A percentile compares a stretch with the other conserved stretches of the same genome.
Evolutionary conservation across 2,329 filamentous ascomycete species (phyloP).

Genomic region (Boeremia lycopersici): DNA sequence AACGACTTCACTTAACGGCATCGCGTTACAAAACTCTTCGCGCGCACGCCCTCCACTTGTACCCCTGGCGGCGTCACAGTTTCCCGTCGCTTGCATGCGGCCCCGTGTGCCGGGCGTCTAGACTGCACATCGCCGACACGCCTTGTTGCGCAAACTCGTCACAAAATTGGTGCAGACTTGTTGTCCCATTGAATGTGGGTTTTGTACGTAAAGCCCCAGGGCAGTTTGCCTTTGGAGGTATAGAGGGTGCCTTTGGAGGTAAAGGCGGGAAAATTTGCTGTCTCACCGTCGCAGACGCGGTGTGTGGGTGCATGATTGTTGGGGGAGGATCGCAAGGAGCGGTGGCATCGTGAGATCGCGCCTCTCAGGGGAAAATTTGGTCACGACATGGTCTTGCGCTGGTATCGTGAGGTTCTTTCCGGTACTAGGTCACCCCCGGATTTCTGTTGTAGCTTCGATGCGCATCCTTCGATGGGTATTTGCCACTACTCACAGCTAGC

Average conservation of each 20-base stretch:
- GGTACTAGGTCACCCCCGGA: constrained; percentile 10
- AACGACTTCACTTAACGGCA: constrained; percentile 21
- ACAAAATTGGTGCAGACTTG: background rate
- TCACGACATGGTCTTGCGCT: background rate
- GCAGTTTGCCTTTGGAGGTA: constrained; percentile 14
- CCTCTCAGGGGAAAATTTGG: constrained; percentile 7
- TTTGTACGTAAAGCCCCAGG: constrained; percentile 13
- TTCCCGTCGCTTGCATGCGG: constrained; percentile 14
- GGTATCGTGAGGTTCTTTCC: constrained; percentile 13
- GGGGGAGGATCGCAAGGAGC: constrained; percentile 5
- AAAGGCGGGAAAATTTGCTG: constrained; percentile 17
- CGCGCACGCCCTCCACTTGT: constrained; percentile 2
- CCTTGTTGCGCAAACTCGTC: constrained; percentile 1
- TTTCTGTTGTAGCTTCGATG: constrained; percentile 7
- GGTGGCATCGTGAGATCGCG: constrained; percentile 7
- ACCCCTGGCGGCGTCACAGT: constrained; percentile 5
- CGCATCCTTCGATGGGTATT: background rate
- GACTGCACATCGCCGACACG: constrained; percentile 5
- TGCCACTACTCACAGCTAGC: background rate
- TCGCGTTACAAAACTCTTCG: constrained; percentile 18
- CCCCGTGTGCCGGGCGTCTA: constrained; percentile 3
- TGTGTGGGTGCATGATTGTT: constrained; percentile 8
- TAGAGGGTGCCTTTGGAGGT: constrained; percentile 17
- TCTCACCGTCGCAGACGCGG: constrained; percentile 7
- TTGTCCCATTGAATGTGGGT: constrained; percentile 11